Evolutionary conservation across 345 rosid species (phyloP).

Genomic region (Eutrema heterophyllum): DNA sequence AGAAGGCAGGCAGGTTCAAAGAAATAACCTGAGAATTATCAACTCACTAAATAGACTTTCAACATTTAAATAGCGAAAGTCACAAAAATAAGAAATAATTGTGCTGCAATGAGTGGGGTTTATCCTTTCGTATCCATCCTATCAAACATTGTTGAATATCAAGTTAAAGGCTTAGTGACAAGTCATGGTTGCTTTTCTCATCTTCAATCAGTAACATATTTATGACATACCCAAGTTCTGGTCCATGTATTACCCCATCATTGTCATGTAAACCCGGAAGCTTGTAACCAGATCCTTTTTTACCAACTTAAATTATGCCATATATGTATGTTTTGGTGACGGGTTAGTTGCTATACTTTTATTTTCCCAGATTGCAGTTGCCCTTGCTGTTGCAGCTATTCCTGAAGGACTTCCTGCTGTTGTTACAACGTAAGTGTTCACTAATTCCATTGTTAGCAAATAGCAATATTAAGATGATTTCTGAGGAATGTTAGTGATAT

Average conservation of each 20-base stretch:
- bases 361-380: conserved; percentile 89
- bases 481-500: not conserved
- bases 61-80: conserved; percentile 1
- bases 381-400: conserved; percentile 99
- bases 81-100: not conserved
- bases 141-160: not conserved
- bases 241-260: conserved; percentile 9
- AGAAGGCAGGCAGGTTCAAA: not conserved
- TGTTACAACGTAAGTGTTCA: conserved; percentile 86
- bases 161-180: conserved; percentile 4
- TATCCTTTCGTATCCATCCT: not conserved
- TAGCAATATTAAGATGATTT: conserved; percentile 6
- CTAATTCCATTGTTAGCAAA: conserved; percentile 8
- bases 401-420: conserved; percentile 99
- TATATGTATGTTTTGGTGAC: conserved; percentile 6
- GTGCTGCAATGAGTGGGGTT: not conserved
- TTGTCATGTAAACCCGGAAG: not conserved
- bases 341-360: conserved; percentile 29
- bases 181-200: not conserved
- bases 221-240: not conserved
- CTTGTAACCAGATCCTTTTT: not conserved
- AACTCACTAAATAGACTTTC: not conserved
- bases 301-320: conserved; percentile 4
- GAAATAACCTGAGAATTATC: not conserved
- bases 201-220: not conserved